A percentile compares a stretch with the other conserved stretches of the same genome.
Evolutionary conservation across 2,329 filamentous ascomycete species (phyloP).

Genomic region (Alternaria postmessia): DNA sequence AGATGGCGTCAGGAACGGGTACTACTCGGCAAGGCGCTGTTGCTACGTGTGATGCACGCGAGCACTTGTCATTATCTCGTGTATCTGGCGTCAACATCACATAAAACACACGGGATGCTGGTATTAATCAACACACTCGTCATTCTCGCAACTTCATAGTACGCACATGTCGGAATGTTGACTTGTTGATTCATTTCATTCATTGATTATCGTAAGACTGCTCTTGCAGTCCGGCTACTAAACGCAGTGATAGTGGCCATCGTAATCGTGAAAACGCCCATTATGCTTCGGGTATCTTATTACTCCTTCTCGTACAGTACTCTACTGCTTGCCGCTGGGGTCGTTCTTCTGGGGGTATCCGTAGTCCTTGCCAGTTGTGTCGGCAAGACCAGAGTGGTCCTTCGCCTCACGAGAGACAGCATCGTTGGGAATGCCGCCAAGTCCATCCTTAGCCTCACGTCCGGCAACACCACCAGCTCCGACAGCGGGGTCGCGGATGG

Average conservation of each 20-base stretch:
- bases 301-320: neutral
- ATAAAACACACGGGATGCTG: no score
- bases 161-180: neutral
- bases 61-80: neutral
- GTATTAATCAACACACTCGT: neutral
- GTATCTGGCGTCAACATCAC: neutral
- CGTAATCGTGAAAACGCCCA: conserved; percentile 13
- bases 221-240: conserved; percentile 22
- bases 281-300: conserved; percentile 10
- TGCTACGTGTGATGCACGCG: neutral
- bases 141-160: neutral
- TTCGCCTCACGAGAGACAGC: conserved; percentile 60
- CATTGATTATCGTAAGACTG: conserved; percentile 10
- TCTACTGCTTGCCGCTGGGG: conserved; percentile 40
- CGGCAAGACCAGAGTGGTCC: conserved; percentile 50
- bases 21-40: neutral
- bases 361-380: conserved; percentile 55
- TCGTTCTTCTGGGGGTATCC: conserved; percentile 55
- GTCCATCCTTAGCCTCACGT: conserved; percentile 67
- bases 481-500: conserved; percentile 57
- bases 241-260: conserved; percentile 21
- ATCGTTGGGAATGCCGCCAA: conserved; percentile 67
- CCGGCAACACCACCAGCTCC: conserved; percentile 65
- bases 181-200: conserved; percentile 20
- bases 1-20: conserved; percentile 7